Base-by-base conservation (phyloP, 1,284 basidiomycete genomes). In the Cutaneotrichosporon sp. region DNA sequence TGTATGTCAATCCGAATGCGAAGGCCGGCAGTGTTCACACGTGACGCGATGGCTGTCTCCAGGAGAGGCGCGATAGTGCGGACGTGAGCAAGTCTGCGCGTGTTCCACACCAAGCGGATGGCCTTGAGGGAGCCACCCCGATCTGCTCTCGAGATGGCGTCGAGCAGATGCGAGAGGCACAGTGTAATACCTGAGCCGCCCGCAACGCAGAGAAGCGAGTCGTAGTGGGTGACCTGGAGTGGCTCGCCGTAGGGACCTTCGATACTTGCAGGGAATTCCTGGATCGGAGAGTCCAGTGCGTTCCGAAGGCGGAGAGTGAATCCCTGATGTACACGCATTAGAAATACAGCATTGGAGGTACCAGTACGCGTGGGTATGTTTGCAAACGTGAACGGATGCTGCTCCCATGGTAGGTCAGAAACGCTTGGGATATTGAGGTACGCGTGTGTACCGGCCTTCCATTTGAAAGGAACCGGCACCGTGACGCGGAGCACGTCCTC, bases 171-270 rank as follows among this genome's bases (percentile, higher is more conserved):
- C 2, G 68, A 42, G 3, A 70, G 52, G 3, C 63, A 65, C 38
- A 65, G 68, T 1, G 68, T 65, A 24, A 74, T 55, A 22, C 72
- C 72, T 0, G 70, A 65, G 22, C 70, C 72, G 51, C 71, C 69
- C 31, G 67, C 61, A 33, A 73, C 51, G 35, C 71, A 58, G n/a
- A 72, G 39, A 4, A 69, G 63, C 8, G 58, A 54, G 39, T 70
- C 61, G 37, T 60, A 67, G 12, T 57, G 52, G 22, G 41, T 45
- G 24, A 67, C 37, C 32, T 55, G 44, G 22, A 48, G 52, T 0
- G 57, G 46, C 4, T 51, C 46, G 2, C 70, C 72, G 57, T 74
- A 71, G 2, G 72, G 70, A 3, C 72, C 72, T 24, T 74, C 72
- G 17, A 73, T 49, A 16, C 54, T 61, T 5, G 63, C 61, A 8